Base-by-base conservation (phyloP, 2,329 filamentous ascomycete species). In the Neofusicoccum sp. region DNA sequence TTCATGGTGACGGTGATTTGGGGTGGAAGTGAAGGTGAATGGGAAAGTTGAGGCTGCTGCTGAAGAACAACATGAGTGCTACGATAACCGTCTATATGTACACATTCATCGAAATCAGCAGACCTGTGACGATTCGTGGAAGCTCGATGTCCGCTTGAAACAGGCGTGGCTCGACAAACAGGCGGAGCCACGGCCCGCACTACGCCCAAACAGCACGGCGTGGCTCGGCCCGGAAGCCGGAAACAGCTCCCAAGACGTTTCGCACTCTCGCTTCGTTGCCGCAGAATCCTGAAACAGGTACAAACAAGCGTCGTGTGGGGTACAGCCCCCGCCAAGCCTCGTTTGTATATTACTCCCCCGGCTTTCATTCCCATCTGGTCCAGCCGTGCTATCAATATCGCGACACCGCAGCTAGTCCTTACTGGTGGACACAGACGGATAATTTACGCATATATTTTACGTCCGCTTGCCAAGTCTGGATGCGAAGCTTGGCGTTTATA, bases 401-500 rank as follows among this genome's bases (percentile, higher is more conserved):
- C 3, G 34, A 54, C 28, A 4, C n/a, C 16, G 47, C 28, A 50
- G 47, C 9, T 31, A 4, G 50, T 37, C 33, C 41, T 39, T 9
- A 59, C 43, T 59, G 56, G 54, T 59, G 56, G 56, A 59, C 37
- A 22, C 41, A 37, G 12, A 1, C 33, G n/a, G 41, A 48, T 6
- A 58, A 58, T 58, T 36, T 58, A 29, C 54, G 16, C 14, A 2
- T 22, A 14, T 47, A 41, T 47, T 58, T 58, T 41, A 58, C 39
- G 39, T n/a, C 50, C 11, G 22, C 36, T 36, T 43, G 36, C 50
- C 50, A 41, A 56, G 50, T 16, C 3, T 9, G 9, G 39, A 45
- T 39, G 39, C 29, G 43, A 45, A 11, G 29, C 54, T 58, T 58
- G 54, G 54, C 54, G 41, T 44, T 44, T 58, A 43, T 8, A 97